phyloP scores from a whole-genome alignment of 768 basidiomycete species.

The Albatrellus ellisii region DNA sequence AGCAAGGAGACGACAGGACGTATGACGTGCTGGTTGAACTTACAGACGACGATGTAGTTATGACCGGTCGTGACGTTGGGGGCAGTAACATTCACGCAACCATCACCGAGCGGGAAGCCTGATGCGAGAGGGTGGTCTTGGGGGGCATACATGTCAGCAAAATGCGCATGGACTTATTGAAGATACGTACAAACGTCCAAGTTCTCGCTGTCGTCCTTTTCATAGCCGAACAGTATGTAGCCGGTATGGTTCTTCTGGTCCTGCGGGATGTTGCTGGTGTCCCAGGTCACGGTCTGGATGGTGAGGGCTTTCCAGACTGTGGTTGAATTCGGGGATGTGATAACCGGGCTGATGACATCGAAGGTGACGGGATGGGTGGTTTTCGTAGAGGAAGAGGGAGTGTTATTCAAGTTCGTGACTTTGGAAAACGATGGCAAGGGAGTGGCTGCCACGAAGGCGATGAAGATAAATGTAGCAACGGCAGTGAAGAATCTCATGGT shows the following conservation, averaged over 20 bases:
- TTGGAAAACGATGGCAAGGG: too few species aligned
- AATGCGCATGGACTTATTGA: neutral
- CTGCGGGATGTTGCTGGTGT: neutral
- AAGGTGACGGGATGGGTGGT: neutral
- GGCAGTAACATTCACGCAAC: conserved; percentile 26
- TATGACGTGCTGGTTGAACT: conserved; percentile 5
- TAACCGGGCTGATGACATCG: neutral
- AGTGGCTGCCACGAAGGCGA: conserved; percentile 2
- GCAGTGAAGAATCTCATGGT: conserved; percentile 7
- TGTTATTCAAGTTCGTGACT: too few species aligned
- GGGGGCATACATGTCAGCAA: neutral
- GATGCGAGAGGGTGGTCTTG: conserved; percentile 31
- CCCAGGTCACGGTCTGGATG: conserved; percentile 3
- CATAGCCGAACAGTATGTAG: conserved; percentile 2
- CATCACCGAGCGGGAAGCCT: conserved; percentile 27
- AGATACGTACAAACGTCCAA: conserved; percentile 2
- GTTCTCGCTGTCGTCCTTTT: conserved; percentile 1
- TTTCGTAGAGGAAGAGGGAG: conserved; percentile 1
- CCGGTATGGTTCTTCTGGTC: neutral
- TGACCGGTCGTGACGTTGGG: conserved; percentile 23
- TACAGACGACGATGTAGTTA: conserved; percentile 36
- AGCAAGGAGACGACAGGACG: neutral
- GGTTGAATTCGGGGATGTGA: neutral
- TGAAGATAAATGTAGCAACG: too few species aligned
- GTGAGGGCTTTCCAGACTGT: neutral